These are phyloP conservation scores for Lathyrus aphaca DNA, from an alignment of 306 rosid species.

Conservation along the genomic window DNA sequence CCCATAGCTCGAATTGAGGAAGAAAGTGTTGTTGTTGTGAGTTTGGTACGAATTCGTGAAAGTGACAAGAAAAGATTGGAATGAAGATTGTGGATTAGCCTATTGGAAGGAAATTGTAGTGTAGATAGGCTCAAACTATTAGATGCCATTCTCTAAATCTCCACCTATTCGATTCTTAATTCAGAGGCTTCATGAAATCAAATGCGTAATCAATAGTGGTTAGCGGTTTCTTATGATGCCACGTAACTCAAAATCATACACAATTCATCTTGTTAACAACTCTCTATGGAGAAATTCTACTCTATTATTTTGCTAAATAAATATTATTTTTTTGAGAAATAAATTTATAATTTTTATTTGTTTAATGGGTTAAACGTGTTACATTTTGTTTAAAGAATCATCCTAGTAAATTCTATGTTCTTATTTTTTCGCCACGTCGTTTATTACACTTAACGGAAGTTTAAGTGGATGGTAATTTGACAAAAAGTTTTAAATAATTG, in stretches of 20 bases:
- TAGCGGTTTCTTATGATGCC: conserved; percentile 24
- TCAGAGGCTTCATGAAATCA: too few species aligned
- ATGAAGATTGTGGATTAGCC: conserved; percentile 36
- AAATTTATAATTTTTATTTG: too few species aligned
- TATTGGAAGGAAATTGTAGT: conserved; percentile 43
- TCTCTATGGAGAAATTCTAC: background rate
- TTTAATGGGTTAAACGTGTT: too few species aligned
- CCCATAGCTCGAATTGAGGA: conserved; percentile 71
- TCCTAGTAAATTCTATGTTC: too few species aligned
- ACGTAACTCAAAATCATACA: conserved; percentile 10
- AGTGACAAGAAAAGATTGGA: conserved; percentile 39
- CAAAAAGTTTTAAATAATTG: too few species aligned
- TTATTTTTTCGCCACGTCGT: too few species aligned
- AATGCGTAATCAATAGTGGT: background rate
- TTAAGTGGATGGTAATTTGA: too few species aligned
- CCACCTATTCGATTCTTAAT: background rate
- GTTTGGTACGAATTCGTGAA: conserved; percentile 40
- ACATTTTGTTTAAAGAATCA: too few species aligned
- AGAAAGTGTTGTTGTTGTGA: conserved; percentile 46
- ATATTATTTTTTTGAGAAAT: too few species aligned
- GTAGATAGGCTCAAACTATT: conserved; percentile 48
- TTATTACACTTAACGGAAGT: too few species aligned
- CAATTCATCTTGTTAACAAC: background rate
- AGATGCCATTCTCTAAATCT: conserved; percentile 52
- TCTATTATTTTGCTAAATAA: too few species aligned